These are phyloP conservation scores for Leishmania major DNA, from an alignment of 208 protist species.

Conservation along the genomic window DNA sequence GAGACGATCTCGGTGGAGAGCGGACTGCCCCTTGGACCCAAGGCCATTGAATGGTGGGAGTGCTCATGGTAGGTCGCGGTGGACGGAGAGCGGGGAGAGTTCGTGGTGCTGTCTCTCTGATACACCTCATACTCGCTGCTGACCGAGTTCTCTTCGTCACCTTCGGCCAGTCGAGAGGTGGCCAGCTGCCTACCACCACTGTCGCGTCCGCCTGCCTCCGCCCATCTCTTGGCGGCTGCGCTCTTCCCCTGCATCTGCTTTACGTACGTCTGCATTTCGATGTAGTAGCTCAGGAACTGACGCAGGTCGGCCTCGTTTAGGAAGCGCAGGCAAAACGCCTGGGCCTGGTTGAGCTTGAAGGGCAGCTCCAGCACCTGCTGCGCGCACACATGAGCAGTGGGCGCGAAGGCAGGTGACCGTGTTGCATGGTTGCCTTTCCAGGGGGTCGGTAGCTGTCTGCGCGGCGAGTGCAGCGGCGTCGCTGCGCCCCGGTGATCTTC, in stretches of 20 bases:
- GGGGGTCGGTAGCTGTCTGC: background rate
- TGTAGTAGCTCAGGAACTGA: slow-evolving; percentile 17
- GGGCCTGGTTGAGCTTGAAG: background rate
- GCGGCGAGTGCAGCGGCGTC: background rate
- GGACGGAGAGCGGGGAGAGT: background rate
- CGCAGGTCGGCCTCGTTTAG: slow-evolving; percentile 17
- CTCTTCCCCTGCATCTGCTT: background rate
- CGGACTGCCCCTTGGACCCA: background rate
- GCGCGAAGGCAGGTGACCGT: background rate
- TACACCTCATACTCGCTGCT: background rate
- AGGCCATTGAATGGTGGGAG: slow-evolving; percentile 5
- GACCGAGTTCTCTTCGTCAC: background rate
- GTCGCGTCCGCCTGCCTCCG: background rate
- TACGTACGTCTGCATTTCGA: slow-evolving; percentile 3
- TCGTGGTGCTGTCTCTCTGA: background rate
- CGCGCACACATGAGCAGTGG: background rate
- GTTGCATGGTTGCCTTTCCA: background rate
- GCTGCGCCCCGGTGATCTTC: background rate
- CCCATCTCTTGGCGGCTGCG: background rate
- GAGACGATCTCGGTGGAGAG: background rate
- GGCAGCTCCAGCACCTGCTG: slow-evolving; percentile 11
- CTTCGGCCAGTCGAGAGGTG: background rate
- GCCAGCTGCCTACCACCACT: background rate
- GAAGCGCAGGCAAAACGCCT: slow-evolving; percentile 27
- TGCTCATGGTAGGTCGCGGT: slow-evolving; percentile 7